A percentile compares a stretch with the other conserved stretches of the same genome.
phyloP scores from a whole-genome alignment of 2,329 filamentous ascomycete genomes.

The Diaporthe destruens region DNA sequence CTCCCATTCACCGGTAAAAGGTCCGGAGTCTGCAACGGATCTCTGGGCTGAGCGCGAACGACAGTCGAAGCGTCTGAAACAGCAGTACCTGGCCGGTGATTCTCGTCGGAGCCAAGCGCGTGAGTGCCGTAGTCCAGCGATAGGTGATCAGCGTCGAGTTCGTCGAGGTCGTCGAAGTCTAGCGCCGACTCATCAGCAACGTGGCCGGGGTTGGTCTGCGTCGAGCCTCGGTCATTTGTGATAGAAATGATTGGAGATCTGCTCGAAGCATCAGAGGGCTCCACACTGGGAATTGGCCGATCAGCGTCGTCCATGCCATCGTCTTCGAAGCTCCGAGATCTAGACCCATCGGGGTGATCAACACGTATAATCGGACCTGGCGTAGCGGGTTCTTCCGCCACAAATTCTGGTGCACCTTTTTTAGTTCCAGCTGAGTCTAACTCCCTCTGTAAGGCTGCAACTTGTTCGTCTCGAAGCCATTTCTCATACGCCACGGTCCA shows the following conservation, averaged over 20 bases:
- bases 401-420: background rate
- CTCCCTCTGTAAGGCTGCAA: conserved; percentile 45
- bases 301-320: conserved; percentile 13
- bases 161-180: conserved; percentile 21
- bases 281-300: conserved; percentile 26
- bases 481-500: conserved; percentile 86
- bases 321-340: background rate
- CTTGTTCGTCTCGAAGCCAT: conserved; percentile 77
- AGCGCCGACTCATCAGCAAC: background rate
- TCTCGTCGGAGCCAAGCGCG: conserved; percentile 4
- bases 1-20: conserved; percentile 19
- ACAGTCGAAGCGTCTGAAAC: conserved; percentile 19
- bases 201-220: background rate
- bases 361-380: conserved; percentile 34
- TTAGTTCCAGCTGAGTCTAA: background rate
- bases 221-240: conserved; percentile 14
- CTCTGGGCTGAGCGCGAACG: conserved; percentile 15
- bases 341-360: conserved; percentile 22
- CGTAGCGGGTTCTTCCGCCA: conserved; percentile 5
- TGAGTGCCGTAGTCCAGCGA: conserved; percentile 22
- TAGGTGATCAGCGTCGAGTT: conserved; percentile 32
- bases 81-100: conserved; percentile 23
- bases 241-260: conserved; percentile 30
- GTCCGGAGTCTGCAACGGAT: conserved; percentile 37
- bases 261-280: conserved; percentile 9